Evolutionary conservation across 805 yeast genomes (phyloP), one percentile per base, ranked within the genome.

Genomic region (Ogataea degrootiae): DNA sequence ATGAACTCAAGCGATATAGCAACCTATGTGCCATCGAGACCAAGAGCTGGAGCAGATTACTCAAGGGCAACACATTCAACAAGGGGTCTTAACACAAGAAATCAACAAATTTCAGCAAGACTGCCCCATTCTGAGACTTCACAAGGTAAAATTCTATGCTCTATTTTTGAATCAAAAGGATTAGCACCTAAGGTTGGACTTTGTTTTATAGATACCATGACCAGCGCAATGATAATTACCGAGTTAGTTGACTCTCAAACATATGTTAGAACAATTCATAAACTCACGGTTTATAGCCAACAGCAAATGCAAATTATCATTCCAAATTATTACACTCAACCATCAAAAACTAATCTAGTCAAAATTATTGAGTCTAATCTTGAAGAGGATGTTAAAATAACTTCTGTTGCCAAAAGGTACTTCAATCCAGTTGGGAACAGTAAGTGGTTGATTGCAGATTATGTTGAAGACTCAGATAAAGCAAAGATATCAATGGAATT

Each of bases 211-310:
- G 62, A 69, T 43, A 55, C 66, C 14, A 64, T 59, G 34, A 69
- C 72, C 0, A 77, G 76, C 4, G 67, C 62, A 34, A 46, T 75
- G 47, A 60, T 60, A 2, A 44, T 72, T 17, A 64, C 73, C 14
- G 68, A 66, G 14, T 60, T 69, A 14, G 57, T 66, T 17, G 80
- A 75, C 52, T 69, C 79, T 0, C 77, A 70, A 50, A 74, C 77
- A 0, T 74, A 64, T 46, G 73, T 74, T 2, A 58, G 77, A 40
- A 71, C 77, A 0, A 56, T 75, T 8, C 74, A 75, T 49, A 70
- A 70, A 47, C 43, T 74, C 0, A 65, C 63, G 17, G 58, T 73
- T 1, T 60, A 58, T 9, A 15, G 34, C 11, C 17, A 35, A 40
- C 55, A 59, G 11, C 73, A 72, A 0, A 54, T 67, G 3, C 72